Percentiles rank a stretch among this genome's conserved stretches.
phyloP scores from a whole-genome alignment of 768 basidiomycete genomes.

The Chalciporus pseudorubinellus region DNA sequence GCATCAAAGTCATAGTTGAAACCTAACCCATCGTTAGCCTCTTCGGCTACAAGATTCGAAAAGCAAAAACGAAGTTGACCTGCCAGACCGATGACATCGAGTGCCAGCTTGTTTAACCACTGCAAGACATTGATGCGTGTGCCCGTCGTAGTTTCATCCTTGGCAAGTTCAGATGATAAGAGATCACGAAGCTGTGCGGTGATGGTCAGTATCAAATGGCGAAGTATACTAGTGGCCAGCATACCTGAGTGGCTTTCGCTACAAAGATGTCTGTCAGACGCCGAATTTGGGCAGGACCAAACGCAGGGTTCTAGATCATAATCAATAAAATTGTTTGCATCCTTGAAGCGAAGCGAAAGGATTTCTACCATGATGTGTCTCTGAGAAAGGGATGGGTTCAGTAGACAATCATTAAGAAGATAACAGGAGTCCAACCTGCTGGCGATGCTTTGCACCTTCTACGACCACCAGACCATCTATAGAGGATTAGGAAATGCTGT shows the following conservation, averaged over 20 bases:
- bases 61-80: slow-evolving; percentile 15
- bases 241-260: slow-evolving; percentile 51
- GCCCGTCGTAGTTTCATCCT: slow-evolving; percentile 17
- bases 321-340: neutral
- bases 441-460: slow-evolving; percentile 32
- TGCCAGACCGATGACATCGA: slow-evolving; percentile 16
- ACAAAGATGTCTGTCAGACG: slow-evolving; percentile 57
- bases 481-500: too few relatives aligned
- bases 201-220: neutral
- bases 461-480: slow-evolving; percentile 4
- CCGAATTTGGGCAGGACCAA: slow-evolving; percentile 56
- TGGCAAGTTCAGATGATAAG: slow-evolving; percentile 27
- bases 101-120: slow-evolving; percentile 35
- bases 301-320: slow-evolving; percentile 53
- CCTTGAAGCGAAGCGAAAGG: neutral
- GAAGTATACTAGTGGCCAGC: neutral
- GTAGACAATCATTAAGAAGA: neutral
- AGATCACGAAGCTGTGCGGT: slow-evolving; percentile 44
- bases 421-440: slow-evolving; percentile 28
- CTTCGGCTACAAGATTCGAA: neutral
- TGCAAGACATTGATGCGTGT: slow-evolving; percentile 30
- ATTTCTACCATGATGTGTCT: slow-evolving; percentile 27
- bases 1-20: slow-evolving; percentile 38
- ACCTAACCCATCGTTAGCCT: slow-evolving; percentile 22
- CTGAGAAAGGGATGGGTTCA: neutral